Evolutionary conservation across 2,329 filamentous ascomycete genomes (phyloP).

Genomic region (Colletotrichum sojae): DNA sequence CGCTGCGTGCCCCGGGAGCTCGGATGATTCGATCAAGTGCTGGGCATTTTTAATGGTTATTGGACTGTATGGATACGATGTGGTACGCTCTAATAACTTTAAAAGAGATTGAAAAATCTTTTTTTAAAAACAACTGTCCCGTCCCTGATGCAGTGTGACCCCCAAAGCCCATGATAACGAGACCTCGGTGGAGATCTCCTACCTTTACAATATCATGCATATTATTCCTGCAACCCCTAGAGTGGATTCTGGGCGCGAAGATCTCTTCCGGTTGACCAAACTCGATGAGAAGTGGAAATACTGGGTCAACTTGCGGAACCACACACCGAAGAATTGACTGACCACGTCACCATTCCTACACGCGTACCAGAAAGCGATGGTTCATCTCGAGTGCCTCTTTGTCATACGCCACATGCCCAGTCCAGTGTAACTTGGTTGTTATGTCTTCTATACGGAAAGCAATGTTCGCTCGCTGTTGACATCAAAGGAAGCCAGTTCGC

Average conservation of each 20-base stretch:
- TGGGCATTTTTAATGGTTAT: slow-evolving; percentile 37
- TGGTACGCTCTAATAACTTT: slow-evolving; percentile 27
- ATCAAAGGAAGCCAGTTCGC: too few species aligned
- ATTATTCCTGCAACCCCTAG: slow-evolving; percentile 24
- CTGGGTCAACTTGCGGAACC: neutral
- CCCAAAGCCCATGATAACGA: neutral
- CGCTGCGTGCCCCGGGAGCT: slow-evolving; percentile 32
- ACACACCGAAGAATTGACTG: too few species aligned
- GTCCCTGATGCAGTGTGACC: neutral
- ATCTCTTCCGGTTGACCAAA: too few species aligned
- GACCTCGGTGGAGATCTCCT: neutral
- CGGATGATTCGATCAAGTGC: slow-evolving; percentile 40
- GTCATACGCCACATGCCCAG: too few species aligned
- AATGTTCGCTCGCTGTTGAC: too few species aligned
- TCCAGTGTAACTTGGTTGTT: too few species aligned
- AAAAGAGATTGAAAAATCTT: neutral
- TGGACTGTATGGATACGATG: slow-evolving; percentile 25
- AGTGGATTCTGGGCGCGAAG: slow-evolving; percentile 39
- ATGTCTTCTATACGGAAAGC: too few species aligned
- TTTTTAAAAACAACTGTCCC: neutral
- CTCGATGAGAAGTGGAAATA: slow-evolving; percentile 38
- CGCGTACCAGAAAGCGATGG: too few species aligned
- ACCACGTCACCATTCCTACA: too few species aligned
- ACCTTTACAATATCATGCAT: neutral
- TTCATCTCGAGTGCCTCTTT: too few species aligned